Evolutionary conservation across 2,329 filamentous ascomycete genomes (phyloP).

Genomic region (Sclerotinia subarctica): DNA sequence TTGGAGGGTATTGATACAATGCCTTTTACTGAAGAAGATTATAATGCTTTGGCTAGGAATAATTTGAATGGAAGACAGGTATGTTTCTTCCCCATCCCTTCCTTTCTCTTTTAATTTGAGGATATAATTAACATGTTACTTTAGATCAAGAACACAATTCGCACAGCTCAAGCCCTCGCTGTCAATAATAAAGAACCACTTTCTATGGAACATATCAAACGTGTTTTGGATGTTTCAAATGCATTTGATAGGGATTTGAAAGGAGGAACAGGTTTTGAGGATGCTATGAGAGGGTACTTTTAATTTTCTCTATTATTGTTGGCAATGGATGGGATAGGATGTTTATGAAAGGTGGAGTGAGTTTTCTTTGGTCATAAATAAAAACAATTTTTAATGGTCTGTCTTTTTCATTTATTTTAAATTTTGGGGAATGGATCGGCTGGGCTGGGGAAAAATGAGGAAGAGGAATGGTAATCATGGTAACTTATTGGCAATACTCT

Average conservation of each 20-base stretch:
- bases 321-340: not conserved
- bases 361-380: not conserved
- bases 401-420: not conserved
- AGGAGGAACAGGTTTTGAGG: conserved; percentile 74
- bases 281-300: conserved; percentile 79
- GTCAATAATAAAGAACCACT: conserved; percentile 69
- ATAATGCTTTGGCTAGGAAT: conserved; percentile 62
- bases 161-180: conserved; percentile 78
- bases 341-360: not conserved
- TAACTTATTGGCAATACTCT: not conserved
- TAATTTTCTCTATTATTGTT: conserved; percentile 23
- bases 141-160: conserved; percentile 80
- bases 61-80: conserved; percentile 67
- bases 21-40: conserved; percentile 64
- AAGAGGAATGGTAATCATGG: not conserved
- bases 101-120: not conserved
- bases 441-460: too few species aligned
- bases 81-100: conserved; percentile 31
- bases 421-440: not conserved
- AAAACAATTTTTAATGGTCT: not conserved
- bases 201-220: conserved; percentile 73
- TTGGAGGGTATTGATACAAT: conserved; percentile 60
- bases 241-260: conserved; percentile 81
- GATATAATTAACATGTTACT: not conserved
- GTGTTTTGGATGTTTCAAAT: conserved; percentile 80